These are phyloP conservation scores for Umbelopsis sp. DNA, from an alignment of 192 early-diverging fungal genomes.

Conservation along the genomic window DNA sequence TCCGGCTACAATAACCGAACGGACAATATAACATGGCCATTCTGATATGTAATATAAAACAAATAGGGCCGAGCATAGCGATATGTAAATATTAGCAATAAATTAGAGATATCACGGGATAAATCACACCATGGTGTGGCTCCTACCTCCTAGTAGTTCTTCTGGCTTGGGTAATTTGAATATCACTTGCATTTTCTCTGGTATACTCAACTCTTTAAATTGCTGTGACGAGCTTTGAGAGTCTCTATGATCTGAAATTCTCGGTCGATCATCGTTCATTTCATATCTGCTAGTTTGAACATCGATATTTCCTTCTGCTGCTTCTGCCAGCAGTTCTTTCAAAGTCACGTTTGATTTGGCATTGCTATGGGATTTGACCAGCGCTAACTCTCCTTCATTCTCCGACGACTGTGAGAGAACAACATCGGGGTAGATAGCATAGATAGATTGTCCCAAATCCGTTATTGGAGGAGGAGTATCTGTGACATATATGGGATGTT, in stretches of 20 bases:
- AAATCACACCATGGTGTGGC: background rate
- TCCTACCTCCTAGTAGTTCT: constrained; percentile 30
- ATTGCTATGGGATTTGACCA: constrained; percentile 1
- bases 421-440: constrained; percentile 23
- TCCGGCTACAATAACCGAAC: constrained; percentile 64
- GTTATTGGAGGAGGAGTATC: background rate
- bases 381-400: constrained; percentile 16
- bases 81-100: background rate
- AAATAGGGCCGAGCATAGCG: background rate
- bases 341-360: constrained; percentile 18
- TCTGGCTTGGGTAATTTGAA: constrained; percentile 28
- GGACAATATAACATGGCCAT: constrained; percentile 67
- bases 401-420: constrained; percentile 22
- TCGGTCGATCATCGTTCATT: background rate
- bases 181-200: constrained; percentile 33
- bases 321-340: constrained; percentile 32
- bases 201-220: constrained; percentile 13
- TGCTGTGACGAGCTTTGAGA: background rate
- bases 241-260: background rate
- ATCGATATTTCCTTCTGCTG: constrained; percentile 20
- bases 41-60: constrained; percentile 42
- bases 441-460: constrained; percentile 32
- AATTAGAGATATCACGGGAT: background rate
- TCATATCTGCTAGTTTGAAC: constrained; percentile 10
- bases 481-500: background rate